Evolutionary conservation across 1,284 basidiomycete genomes (phyloP), one percentile per base, ranked within the genome.

Genomic region (Somion occarium): DNA sequence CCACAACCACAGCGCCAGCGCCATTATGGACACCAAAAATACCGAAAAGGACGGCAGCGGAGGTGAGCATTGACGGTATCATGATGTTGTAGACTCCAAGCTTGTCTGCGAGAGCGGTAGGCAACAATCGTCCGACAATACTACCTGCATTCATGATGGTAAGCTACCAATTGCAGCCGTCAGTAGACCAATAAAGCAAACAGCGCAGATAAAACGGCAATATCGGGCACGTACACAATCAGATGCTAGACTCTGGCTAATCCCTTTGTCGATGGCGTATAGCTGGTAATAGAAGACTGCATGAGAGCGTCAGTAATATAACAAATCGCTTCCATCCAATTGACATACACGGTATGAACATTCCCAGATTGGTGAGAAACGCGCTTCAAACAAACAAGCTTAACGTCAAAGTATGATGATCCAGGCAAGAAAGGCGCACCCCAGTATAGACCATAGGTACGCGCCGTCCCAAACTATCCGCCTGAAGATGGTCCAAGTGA

Each of bases 211-310:
- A n/a, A n/a, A n/a, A n/a, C n/a, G n/a, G n/a, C n/a, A n/a, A n/a
- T n/a, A n/a, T n/a, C n/a, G n/a, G n/a, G 19, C 7, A 63, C 71
- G 43, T 61, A 80, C 78, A 34, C 69, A 69, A 59, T 81, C 80
- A 52, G 78, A 79, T 4, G 77, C 72, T 5, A 76, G 62, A 2
- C 59, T 63, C 24, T 66, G 54, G 44, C 64, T 57, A 38, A 79
- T 68, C 4, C 71, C 71, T 50, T 75, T 69, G 48, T 70, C 62
- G 5, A 73, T 59, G 3, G 78, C 71, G 52, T 73, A 80, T 0
- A 80, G 65, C 62, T 82, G 78, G 3, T 81, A 64, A 61, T 80
- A 81, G 61, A 81, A 80, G 59, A 75, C 75, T 78, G 58, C n/a
- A n/a, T n/a, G 56, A 42, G 47, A 56, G 45, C 57, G 53, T 44